These are phyloP conservation scores for Quercus alba DNA, from an alignment of 306 rosid species.

Conservation along the genomic window DNA sequence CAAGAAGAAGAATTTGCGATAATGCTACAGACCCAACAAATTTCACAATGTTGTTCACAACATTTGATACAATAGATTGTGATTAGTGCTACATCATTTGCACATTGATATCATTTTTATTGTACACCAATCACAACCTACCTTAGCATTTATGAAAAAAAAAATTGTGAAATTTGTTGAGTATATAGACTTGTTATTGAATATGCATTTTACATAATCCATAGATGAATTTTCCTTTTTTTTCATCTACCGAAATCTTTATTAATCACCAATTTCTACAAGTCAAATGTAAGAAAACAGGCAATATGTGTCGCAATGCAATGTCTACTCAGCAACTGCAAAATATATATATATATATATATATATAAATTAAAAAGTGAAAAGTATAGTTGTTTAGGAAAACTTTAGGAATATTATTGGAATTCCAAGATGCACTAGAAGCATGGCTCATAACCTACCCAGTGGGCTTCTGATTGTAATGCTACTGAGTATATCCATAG, in stretches of 20 bases:
- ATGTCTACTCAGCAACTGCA: neutral
- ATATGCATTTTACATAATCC: neutral
- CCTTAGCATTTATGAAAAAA: neutral
- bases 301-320: neutral
- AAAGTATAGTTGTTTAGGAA: neutral
- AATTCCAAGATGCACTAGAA: too few species aligned
- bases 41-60: too few species aligned
- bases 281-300: neutral
- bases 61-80: too few species aligned
- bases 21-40: neutral
- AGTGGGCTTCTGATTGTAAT: too few species aligned
- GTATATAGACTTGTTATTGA: too few species aligned
- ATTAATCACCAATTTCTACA: neutral
- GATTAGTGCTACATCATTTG: too few species aligned
- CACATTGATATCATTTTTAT: too few species aligned
- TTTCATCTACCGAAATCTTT: neutral
- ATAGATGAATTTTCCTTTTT: neutral
- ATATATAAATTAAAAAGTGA: neutral
- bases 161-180: too few species aligned
- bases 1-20: neutral
- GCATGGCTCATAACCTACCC: too few species aligned
- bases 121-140: too few species aligned
- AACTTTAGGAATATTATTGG: neutral
- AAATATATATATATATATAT: neutral
- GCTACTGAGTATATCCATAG: too few species aligned